These are phyloP conservation scores for Adansonia grandidieri DNA, from an alignment of 441 rosid genomes.

Conservation along the genomic window DNA sequence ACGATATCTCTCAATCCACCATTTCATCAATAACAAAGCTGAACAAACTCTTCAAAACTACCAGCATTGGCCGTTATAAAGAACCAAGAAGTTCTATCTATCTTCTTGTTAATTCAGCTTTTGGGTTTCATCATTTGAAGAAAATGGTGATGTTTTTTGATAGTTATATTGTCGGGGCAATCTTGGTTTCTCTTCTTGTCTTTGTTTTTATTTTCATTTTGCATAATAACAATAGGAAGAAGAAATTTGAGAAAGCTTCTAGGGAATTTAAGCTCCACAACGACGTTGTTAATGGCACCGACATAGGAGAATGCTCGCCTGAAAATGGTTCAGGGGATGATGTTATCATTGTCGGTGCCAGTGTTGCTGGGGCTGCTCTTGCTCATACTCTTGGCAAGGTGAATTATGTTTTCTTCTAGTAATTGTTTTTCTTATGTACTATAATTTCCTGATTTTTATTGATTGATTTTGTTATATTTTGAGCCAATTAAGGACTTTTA, in stretches of 20 bases:
- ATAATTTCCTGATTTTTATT: not conserved
- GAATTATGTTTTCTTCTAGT: not conserved
- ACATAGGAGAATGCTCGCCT: conserved; percentile 36
- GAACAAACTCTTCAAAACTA: not conserved
- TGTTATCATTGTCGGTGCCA: conserved; percentile 42
- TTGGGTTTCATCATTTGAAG: conserved; percentile 16
- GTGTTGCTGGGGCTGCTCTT: too few relatives aligned
- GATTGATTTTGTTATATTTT: not conserved
- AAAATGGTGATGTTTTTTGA: conserved; percentile 30
- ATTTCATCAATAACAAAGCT: not conserved
- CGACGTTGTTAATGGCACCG: conserved; percentile 25
- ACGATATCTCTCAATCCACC: not conserved
- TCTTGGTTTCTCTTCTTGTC: conserved; percentile 34
- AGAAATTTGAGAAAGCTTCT: conserved; percentile 13
- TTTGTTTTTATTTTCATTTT: conserved; percentile 19
- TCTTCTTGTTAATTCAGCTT: not conserved
- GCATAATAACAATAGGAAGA: not conserved
- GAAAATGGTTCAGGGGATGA: too few relatives aligned
- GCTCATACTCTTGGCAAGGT: conserved; percentile 31
- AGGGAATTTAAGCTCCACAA: conserved; percentile 17
- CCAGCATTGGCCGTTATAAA: conserved; percentile 18
- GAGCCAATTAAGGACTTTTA: not conserved
- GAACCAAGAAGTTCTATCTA: not conserved
- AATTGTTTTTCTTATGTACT: not conserved
- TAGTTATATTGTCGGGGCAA: conserved; percentile 26